These are phyloP conservation scores for Filobasidium wieringae DNA, from an alignment of 768 basidiomycete species.

Conservation along the genomic window DNA sequence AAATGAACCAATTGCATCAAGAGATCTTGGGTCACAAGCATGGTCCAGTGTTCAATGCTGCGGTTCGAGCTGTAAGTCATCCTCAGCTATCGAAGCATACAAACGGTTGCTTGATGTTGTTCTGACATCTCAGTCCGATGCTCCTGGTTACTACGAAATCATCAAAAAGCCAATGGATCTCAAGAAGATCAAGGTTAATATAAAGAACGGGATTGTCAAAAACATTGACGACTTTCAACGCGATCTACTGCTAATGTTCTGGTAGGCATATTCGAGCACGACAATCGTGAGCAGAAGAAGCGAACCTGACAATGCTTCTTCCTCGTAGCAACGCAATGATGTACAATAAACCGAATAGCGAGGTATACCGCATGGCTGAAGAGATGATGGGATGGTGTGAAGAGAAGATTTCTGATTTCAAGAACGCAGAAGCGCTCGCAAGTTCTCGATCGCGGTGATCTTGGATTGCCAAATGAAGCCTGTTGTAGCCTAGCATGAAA, in stretches of 20 bases:
- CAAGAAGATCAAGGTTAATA: conserved; percentile 75
- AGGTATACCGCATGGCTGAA: conserved; percentile 80
- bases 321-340: conserved; percentile 66
- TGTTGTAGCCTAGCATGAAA: background rate
- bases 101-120: background rate
- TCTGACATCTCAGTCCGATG: conserved; percentile 48
- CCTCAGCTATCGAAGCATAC: background rate
- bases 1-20: conserved; percentile 62
- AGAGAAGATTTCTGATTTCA: conserved; percentile 27
- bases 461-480: too few relatives aligned
- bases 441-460: background rate
- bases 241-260: conserved; percentile 86
- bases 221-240: conserved; percentile 79
- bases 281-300: background rate
- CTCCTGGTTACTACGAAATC: conserved; percentile 81
- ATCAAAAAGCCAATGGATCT: conserved; percentile 93
- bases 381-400: conserved; percentile 53
- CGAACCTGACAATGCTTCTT: background rate
- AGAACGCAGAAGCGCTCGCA: conserved; percentile 4
- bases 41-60: conserved; percentile 80
- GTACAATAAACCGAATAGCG: conserved; percentile 79
- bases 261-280: conserved; percentile 33
- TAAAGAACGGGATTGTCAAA: conserved; percentile 69
- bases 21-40: conserved; percentile 75
- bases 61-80: conserved; percentile 53